phyloP scores from a whole-genome alignment of 768 basidiomycete species.

The Boletus bicolor region DNA sequence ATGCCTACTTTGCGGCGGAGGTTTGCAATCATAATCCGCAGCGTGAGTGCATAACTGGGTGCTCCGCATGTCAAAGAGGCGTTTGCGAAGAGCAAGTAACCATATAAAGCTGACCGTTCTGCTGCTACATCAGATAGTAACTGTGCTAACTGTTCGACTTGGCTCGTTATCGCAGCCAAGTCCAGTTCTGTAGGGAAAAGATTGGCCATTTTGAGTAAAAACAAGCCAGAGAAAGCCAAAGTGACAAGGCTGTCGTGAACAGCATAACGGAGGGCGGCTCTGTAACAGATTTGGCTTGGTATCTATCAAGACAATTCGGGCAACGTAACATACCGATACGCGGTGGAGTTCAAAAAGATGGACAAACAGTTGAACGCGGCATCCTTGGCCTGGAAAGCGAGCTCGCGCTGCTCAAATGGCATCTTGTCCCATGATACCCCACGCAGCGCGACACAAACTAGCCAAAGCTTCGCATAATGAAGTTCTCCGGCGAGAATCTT shows the following conservation, averaged over 20 bases:
- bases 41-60: conserved; percentile 79
- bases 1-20: conserved; percentile 85
- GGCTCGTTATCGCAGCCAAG: conserved; percentile 66
- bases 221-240: conserved; percentile 86
- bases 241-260: conserved; percentile 92
- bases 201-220: conserved; percentile 91
- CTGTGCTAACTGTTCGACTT: conserved; percentile 90
- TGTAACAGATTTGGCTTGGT: conserved; percentile 28
- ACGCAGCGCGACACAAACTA: conserved; percentile 87
- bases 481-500: conserved; percentile 87
- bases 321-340: conserved; percentile 61
- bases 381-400: conserved; percentile 94
- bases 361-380: conserved; percentile 83
- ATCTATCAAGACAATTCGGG: not conserved
- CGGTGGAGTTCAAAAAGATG: conserved; percentile 76
- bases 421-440: conserved; percentile 96
- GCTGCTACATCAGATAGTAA: conserved; percentile 90
- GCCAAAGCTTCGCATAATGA: conserved; percentile 92
- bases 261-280: conserved; percentile 87
- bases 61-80: conserved; percentile 10
- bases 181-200: conserved; percentile 87
- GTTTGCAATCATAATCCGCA: conserved; percentile 92
- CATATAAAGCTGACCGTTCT: conserved; percentile 56
- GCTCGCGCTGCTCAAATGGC: conserved; percentile 90
- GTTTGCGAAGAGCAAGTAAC: not conserved